Evolutionary conservation across 352 stramenopile species (phyloP).

Genomic region (Pythium sp.): DNA sequence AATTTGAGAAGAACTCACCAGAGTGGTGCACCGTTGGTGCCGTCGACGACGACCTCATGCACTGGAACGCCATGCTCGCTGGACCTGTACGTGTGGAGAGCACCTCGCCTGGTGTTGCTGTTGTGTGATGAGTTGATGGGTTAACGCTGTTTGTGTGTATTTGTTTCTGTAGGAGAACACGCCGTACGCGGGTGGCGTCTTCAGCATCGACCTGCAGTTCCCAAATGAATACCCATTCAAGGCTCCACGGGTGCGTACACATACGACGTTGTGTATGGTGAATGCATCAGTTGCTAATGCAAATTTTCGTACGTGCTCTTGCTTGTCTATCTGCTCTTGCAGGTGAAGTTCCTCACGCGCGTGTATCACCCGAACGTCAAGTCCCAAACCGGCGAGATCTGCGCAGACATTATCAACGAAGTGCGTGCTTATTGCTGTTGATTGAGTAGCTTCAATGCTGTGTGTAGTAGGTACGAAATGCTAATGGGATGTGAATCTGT

Average conservation of each 20-base stretch:
- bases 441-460: neutral
- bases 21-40: constrained; percentile 87
- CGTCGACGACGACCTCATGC: constrained; percentile 87
- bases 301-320: neutral
- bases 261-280: neutral
- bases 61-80: constrained; percentile 90
- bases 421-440: constrained; percentile 17
- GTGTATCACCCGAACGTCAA: constrained; percentile 98
- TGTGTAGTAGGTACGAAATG: neutral
- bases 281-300: neutral
- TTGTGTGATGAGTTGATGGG: neutral
- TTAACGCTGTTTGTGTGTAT: constrained; percentile 3
- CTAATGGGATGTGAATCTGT: constrained; percentile 6
- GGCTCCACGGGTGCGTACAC: constrained; percentile 67
- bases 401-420: constrained; percentile 93
- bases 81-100: constrained; percentile 59
- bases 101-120: neutral
- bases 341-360: constrained; percentile 93
- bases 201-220: constrained; percentile 95
- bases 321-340: neutral
- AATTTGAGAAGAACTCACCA: constrained; percentile 89
- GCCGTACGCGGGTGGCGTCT: constrained; percentile 88
- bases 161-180: constrained; percentile 57
- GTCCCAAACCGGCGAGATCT: constrained; percentile 95
- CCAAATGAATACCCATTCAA: constrained; percentile 97